phyloP scores from a whole-genome alignment of 2,329 filamentous ascomycete species.

The Apiospora sp. region DNA sequence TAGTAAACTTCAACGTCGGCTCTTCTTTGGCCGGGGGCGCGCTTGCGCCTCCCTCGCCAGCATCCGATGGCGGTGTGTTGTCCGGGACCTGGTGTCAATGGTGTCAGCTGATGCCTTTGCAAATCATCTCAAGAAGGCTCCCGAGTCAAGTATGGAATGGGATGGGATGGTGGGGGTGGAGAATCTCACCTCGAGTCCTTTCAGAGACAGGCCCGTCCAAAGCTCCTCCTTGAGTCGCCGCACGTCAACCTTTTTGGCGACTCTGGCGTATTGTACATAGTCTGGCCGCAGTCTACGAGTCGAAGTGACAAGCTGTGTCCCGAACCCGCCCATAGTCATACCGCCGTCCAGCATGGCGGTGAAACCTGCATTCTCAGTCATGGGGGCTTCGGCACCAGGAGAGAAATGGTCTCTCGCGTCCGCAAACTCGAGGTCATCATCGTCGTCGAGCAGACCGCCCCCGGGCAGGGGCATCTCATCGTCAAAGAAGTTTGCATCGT shows the following conservation, averaged over 20 bases:
- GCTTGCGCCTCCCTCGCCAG: slow-evolving; percentile 21
- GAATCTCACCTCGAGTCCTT: slow-evolving; percentile 57
- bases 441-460: slow-evolving; percentile 65
- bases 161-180: background rate
- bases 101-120: background rate
- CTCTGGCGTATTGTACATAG: slow-evolving; percentile 74
- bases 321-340: slow-evolving; percentile 61
- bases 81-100: slow-evolving; percentile 35
- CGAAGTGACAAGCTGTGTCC: slow-evolving; percentile 72
- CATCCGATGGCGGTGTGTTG: slow-evolving; percentile 39
- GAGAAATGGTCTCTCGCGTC: slow-evolving; percentile 84
- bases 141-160: background rate
- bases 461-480: slow-evolving; percentile 76
- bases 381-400: slow-evolving; percentile 63
- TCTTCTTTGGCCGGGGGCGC: slow-evolving; percentile 47
- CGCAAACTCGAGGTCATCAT: slow-evolving; percentile 77
- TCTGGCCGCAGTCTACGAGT: slow-evolving; percentile 70
- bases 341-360: slow-evolving; percentile 58
- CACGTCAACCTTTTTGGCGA: slow-evolving; percentile 77
- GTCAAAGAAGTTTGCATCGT: slow-evolving; percentile 98
- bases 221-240: slow-evolving; percentile 73
- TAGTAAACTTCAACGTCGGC: slow-evolving; percentile 80
- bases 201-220: slow-evolving; percentile 71
- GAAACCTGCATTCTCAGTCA: slow-evolving; percentile 56
- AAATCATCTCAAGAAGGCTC: background rate